phyloP scores from a whole-genome alignment of 202 grass and related monocot species.

The Zizania palustris region DNA sequence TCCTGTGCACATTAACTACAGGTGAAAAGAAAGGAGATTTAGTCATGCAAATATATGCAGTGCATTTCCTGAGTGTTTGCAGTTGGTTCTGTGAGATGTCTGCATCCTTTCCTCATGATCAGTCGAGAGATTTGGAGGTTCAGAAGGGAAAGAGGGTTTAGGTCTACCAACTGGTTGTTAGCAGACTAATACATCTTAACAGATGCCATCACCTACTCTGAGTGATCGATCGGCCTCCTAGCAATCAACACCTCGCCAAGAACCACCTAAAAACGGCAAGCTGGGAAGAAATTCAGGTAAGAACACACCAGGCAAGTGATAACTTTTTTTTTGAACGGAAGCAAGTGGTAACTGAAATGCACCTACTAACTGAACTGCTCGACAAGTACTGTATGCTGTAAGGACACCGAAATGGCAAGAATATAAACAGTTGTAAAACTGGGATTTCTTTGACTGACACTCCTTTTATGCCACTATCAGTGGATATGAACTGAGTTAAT shows the following conservation, averaged over 20 bases:
- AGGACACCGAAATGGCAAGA: neutral
- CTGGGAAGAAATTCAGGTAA: conserved; percentile 38
- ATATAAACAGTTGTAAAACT: neutral
- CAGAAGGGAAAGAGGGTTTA: conserved; percentile 66
- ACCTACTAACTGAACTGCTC: conserved; percentile 34
- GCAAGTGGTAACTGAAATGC: conserved; percentile 3
- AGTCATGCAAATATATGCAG: conserved; percentile 29
- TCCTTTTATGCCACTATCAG: neutral
- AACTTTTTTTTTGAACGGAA: too few relatives aligned
- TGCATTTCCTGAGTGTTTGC: conserved; percentile 42
- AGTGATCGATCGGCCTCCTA: conserved; percentile 29
- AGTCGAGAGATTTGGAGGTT: conserved; percentile 52
- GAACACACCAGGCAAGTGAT: conserved; percentile 44
- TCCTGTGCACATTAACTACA: conserved; percentile 48
- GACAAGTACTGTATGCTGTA: conserved; percentile 34
- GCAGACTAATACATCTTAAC: conserved; percentile 84
- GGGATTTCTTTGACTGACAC: neutral
- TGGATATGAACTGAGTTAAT: conserved; percentile 3
- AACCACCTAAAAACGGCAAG: conserved; percentile 53
- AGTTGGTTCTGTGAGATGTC: conserved; percentile 62
- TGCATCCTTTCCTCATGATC: conserved; percentile 64
- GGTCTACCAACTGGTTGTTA: conserved; percentile 96
- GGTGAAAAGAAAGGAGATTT: conserved; percentile 47
- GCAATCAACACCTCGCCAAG: conserved; percentile 35
- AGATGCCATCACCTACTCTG: conserved; percentile 60